Base-by-base conservation (phyloP, 202 grass and related monocot genomes). In the Schoenoplectus triqueter region DNA sequence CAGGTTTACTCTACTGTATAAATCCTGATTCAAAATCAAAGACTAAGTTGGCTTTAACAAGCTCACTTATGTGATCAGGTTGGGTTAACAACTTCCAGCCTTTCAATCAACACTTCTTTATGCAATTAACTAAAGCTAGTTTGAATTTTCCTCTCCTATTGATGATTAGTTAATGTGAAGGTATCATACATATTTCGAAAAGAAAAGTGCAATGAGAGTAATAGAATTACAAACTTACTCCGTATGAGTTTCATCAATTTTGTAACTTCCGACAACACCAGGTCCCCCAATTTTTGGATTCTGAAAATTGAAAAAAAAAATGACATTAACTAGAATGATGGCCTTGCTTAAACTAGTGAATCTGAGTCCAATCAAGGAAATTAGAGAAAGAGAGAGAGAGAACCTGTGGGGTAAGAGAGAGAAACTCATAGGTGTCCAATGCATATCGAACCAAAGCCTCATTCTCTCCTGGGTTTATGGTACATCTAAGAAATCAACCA, bases 391-490 rank as follows among this genome's bases (percentile, higher is more conserved):
- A 48, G 78, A 21, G 66, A 54, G 66, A 90, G 72, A 62, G 89
- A 84, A 90, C 95, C 45, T 98, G 92, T 84, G 95, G 83, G 50
- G 46, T 89, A 17, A 98, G 81, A 72, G 91, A 91, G 39, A 98
- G 88, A 83, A 89, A 95, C 72, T 93, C 89, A 85, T 98, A 93
- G 14, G 85, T 92, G 87, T 95, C 92, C 66, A 98, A 89, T 64
- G 95, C 95, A 88, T 98, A 98, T 85, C 92, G 89, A 49, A 98
- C 92, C 86, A 98, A 92, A 75, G 91, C 85, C 81, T 98, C 95
- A 47, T 95, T 98, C 80, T 98, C 95, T 78, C 95, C 92, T 60
- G 95, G 95, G 85, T 98, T 98, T 90, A 98, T 93, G 15, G 95
- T 98, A 91, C 95, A 98, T 66, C 95, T 98, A 85, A 86, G 87